Conservation (phyloP, 768 basidiomycete genomes). For the Tubosaeta sp. region DNA sequence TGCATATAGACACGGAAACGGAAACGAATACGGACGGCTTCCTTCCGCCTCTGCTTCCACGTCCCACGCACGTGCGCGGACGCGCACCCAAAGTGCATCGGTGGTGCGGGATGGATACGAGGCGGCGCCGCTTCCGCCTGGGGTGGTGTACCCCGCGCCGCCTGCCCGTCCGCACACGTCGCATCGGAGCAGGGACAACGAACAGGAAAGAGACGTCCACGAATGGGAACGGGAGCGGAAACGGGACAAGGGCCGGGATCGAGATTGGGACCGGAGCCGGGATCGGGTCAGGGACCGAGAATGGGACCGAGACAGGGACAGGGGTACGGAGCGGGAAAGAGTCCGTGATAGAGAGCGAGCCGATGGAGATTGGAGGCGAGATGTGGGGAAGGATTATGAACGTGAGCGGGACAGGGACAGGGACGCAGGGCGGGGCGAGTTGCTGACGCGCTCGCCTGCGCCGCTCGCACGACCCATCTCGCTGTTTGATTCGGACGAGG, state of each 20-base stretch:
- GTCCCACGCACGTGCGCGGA: not conserved
- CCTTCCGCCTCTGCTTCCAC: not conserved
- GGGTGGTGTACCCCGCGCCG: conserved; percentile 25
- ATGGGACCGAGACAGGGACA: not conserved
- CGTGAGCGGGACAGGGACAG: not conserved
- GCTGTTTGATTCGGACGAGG: conserved; percentile 28
- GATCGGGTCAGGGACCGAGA: not conserved
- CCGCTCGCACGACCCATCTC: conserved; percentile 29
- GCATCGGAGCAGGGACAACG: conserved; percentile 9
- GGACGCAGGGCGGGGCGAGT: conserved; percentile 13
- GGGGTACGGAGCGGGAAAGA: not conserved
- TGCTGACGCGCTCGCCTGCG: conserved; percentile 23
- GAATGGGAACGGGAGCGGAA: not conserved
- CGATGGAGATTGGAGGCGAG: not conserved
- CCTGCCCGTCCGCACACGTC: conserved; percentile 25
- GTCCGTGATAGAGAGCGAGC: not conserved
- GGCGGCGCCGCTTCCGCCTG: conserved; percentile 23
- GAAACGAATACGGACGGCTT: not conserved
- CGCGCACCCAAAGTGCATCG: conserved; percentile 16
- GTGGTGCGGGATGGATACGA: conserved; percentile 13
- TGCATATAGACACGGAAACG: not conserved
- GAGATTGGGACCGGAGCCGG: not conserved
- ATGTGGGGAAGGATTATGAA: not conserved
- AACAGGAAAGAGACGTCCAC: not conserved
- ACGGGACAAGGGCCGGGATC: not conserved